Evolutionary conservation across 164 flowering plant genomes (phyloP), one percentile per base, ranked within the genome.

Genomic region (Dillenia turbinata): DNA sequence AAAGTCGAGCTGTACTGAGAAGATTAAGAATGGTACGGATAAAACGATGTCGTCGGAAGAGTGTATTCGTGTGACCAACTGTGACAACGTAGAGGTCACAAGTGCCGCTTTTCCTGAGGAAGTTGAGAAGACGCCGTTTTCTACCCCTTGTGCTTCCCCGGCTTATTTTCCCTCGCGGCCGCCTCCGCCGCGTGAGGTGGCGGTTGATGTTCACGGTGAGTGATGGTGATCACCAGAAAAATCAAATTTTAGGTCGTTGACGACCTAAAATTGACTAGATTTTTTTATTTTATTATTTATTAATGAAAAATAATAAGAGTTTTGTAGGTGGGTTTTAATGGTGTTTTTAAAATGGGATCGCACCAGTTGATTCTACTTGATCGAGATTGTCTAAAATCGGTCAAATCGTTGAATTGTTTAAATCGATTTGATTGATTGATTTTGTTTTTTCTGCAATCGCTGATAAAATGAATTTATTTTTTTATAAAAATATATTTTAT

Each of bases 131-230:
- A 72, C 83, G 54, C 82, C 81, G 65, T 81, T 79, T 58, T 69
- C 77, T n/a, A 79, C 89, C 54, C 89, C 89, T 0, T 79, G 79
- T 51, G 81, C 69, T 58, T 84, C 89, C 45, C 89, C 86, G 1
- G 68, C 72, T 48, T 82, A 67, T 64, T 77, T 62, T 60, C 80
- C 89, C 46, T 86, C 89, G 2, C 49, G 70, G 40, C 71, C 78
- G 14, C 81, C 89, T 48, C 89, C 89, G 0, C 15, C 56, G 51
- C 79, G 75, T 12, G 75, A 69, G 55, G 10, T 44, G 56, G 53
- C 2, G 17, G 19, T 12, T 12, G 43, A 45, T 22, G 58, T 9
- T 47, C 40, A 33, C 7, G 7, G 40, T 56, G 13, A 40, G 10
- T 5, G 9, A n/a, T 50, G 49, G 22, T 15, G n/a, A 1, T 49